Evolutionary conservation across 208 protist species (phyloP), one percentile per base, ranked within the genome.

Genomic region (Acanthamoeba royreba): DNA sequence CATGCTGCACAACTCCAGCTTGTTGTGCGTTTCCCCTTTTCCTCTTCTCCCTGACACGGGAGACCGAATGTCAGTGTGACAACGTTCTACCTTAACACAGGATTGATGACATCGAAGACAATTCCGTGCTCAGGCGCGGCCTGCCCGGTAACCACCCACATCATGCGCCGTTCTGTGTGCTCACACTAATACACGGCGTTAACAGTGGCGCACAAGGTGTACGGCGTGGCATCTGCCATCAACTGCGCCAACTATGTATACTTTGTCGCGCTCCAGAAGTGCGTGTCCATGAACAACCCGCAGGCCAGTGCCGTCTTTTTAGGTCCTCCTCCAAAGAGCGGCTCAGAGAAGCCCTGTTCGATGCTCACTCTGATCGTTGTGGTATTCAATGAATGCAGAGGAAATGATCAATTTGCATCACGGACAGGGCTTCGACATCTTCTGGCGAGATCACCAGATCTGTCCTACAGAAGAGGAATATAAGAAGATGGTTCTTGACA

Each of bases 81-180:
- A n/a, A n/a, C n/a, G n/a, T n/a, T n/a, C n/a, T n/a, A n/a, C n/a
- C n/a, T n/a, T n/a, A 19, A 33, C 79, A 61, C 93, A 97, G 96
- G 40, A 97, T 98, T 58, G 97, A 98, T 93, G 97, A 98, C 93
- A 98, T 98, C 47, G 95, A 98, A 93, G 97, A 98, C 93, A 97
- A 97, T 52, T 97, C 96, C 3, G 95, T 92, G 47, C 95, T 98
- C 25, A 90, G 98, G 79, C 94, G 98, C 58, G 97, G 98, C 53
- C 74, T 96, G 38, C 97, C 97, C 15, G 90, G 90, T 93, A 45
- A 66, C 74, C 91, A 47, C 90, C n/a, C n/a, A n/a, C n/a, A n/a
- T n/a, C n/a, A n/a, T n/a, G n/a, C n/a, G n/a, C n/a, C n/a, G n/a
- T n/a, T n/a, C n/a, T n/a, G n/a, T n/a, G n/a, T n/a, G n/a, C n/a